Evolutionary conservation across 306 rosid species (phyloP), one percentile per base, ranked within the genome.

Genomic region (Quercus cerris): DNA sequence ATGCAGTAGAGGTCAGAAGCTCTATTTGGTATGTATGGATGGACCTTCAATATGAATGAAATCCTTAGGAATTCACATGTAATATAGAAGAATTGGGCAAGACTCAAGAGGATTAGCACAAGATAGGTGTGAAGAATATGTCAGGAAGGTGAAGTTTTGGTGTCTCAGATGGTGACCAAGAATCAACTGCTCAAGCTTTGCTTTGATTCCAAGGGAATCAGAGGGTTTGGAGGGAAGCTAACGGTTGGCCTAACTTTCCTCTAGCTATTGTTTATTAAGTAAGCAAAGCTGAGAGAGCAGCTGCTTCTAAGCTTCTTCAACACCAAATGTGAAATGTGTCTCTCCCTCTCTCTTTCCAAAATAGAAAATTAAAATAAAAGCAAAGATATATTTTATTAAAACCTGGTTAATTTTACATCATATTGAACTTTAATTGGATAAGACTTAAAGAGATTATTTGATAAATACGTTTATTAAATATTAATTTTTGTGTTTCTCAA

Each of bases 191-290:
- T 15, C 63, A 61, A 76, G 52, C 70, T 81, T 91, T 87, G 90
- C 98, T 94, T 94, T 87, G 90, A 82, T 88, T 83, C 86, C 58
- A 94, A 94, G 94, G 71, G 94, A 94, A 90, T 85, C 85, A 77
- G 75, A 86, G 81, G 74, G 86, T 85, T 88, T 78, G 93, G 91
- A 85, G 88, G 91, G 89, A 93, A 85, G 88, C 86, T 82, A 93
- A 91, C 97, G 82, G 94, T 88, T 91, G 90, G 97, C 95, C 97
- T 82, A 91, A 93, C 97, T 82, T 90, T 89, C 59, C 78, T 81
- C 81, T 14, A 61, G 77, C 76, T 82, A 73, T 81, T 85, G 85
- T 80, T 86, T 79, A 84, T 81, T 28, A 83, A 89, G 88, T 20
- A 82, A 85, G 90, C 83, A 83, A 83, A 87, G 73, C 81, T 82